Evolutionary conservation across 108 stramenopile species (phyloP).

Genomic region (Stephanodiscus minutulus): DNA sequence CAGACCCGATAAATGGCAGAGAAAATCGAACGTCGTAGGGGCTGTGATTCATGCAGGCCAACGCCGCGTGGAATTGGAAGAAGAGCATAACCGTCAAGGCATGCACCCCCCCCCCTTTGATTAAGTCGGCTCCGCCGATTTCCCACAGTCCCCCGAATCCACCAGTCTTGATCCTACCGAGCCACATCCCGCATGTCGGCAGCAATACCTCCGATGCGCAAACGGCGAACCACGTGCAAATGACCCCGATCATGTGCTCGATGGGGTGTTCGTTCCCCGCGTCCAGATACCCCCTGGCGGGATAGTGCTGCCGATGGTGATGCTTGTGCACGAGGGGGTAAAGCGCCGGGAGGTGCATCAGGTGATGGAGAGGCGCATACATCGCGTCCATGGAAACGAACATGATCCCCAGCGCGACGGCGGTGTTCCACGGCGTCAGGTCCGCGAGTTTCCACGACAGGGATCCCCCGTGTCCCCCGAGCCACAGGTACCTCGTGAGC

Average conservation of each 20-base stretch:
- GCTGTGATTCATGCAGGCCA: slow-evolving; percentile 80
- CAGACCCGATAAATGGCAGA: slow-evolving; percentile 42
- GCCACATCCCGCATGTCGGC: slow-evolving; percentile 20
- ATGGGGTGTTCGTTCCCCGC: slow-evolving; percentile 95
- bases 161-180: background rate
- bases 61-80: slow-evolving; percentile 73
- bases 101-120: slow-evolving; percentile 55
- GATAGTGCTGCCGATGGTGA: slow-evolving; percentile 93
- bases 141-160: background rate
- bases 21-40: slow-evolving; percentile 66
- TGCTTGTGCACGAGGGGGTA: slow-evolving; percentile 93
- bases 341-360: slow-evolving; percentile 76
- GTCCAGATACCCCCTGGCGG: slow-evolving; percentile 87
- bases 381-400: slow-evolving; percentile 83
- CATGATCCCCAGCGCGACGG: slow-evolving; percentile 73
- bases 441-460: slow-evolving; percentile 34
- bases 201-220: slow-evolving; percentile 43
- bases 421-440: slow-evolving; percentile 63
- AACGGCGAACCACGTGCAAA: slow-evolving; percentile 58
- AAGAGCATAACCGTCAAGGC: slow-evolving; percentile 63
- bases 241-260: slow-evolving; percentile 80
- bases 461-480: slow-evolving; percentile 31
- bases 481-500: slow-evolving; percentile 65
- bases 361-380: slow-evolving; percentile 85
- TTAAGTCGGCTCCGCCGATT: slow-evolving; percentile 8